Evolutionary conservation across 768 basidiomycete species (phyloP), one percentile per base, ranked within the genome.

Genomic region (Plicaturopsis crispa): DNA sequence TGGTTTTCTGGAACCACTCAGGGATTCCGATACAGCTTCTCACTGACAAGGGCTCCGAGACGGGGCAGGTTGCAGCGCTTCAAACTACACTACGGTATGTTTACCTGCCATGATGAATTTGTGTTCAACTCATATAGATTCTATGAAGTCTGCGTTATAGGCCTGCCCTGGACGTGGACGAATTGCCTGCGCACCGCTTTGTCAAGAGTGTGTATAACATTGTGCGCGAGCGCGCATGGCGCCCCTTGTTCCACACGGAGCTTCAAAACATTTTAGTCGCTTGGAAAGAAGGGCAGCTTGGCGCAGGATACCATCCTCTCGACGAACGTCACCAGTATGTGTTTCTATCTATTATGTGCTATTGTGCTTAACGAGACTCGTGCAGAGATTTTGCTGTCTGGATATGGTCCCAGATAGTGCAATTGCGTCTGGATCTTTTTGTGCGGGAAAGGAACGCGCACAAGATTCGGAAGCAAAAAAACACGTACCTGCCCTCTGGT

Each of bases 191-290:
- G 12, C 43, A 50, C 23, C 44, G 35, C 16, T 43, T 51, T 1
- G 49, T 52, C 6, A 56, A 53, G 35, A 56, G 56, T 44, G 43
- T 45, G 1, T 50, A 50, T 12, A 58, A 60, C 22, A 60, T 60
- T 21, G 58, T 54, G 14, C 45, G 52, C 7, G 54, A 60, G 40
- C 49, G 52, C 0, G 33, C 10, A 1, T 58, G 56, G 59, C 46
- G 51, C 4, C 55, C 59, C 0, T 19, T 60, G 1, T 54, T 40
- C 34, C 48, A 53, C 16, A 53, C 53, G 30, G 56, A 56, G 12
- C 47, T 57, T 8, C 36, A 43, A 2, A 60, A 58, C 35, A 38
- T 60, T 11, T 19, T 36, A 6, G 46, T 50, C 33, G 22, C 24
- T 1, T 60, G 55, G 22, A 36, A 42, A 5, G 26, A 26, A 5